phyloP scores from a whole-genome alignment of 192 early-diverging fungal species.

The Podila epigama region DNA sequence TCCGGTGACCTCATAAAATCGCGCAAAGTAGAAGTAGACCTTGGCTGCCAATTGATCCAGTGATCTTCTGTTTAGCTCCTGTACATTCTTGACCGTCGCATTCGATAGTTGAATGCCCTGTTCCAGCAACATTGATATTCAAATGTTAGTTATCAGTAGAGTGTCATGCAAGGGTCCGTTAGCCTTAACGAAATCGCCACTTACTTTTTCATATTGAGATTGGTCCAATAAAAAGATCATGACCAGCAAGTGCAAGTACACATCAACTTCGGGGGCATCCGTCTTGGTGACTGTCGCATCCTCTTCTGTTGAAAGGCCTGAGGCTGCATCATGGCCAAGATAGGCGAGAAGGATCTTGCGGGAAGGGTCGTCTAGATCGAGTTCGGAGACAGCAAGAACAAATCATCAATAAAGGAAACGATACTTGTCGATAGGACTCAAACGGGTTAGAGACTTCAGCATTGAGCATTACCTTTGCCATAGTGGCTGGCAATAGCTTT shows the following conservation, averaged over 20 bases:
- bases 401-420: background rate
- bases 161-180: no score
- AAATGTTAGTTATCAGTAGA: no score
- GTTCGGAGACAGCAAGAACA: constrained; percentile 16
- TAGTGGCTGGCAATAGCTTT: constrained; percentile 64
- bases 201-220: constrained; percentile 72
- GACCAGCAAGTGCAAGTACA: constrained; percentile 84
- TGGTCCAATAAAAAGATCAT: constrained; percentile 86
- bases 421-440: background rate
- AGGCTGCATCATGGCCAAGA: constrained; percentile 53
- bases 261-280: constrained; percentile 78
- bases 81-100: constrained; percentile 67
- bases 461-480: constrained; percentile 50
- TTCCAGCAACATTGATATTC: no score
- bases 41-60: constrained; percentile 90
- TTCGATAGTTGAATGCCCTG: constrained; percentile 76
- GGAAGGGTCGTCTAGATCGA: constrained; percentile 30
- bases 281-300: constrained; percentile 28
- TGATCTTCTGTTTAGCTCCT: constrained; percentile 83
- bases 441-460: background rate
- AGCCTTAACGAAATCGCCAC: no score
- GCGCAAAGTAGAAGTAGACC: constrained; percentile 92
- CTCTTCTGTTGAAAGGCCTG: constrained; percentile 56
- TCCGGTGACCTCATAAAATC: constrained; percentile 85
- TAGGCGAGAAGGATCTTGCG: constrained; percentile 36